Percentiles rank a stretch among this genome's conserved stretches.
These are phyloP conservation scores for Eucalyptus dawsonii DNA, from an alignment of 345 rosid species.

Conservation along the genomic window DNA sequence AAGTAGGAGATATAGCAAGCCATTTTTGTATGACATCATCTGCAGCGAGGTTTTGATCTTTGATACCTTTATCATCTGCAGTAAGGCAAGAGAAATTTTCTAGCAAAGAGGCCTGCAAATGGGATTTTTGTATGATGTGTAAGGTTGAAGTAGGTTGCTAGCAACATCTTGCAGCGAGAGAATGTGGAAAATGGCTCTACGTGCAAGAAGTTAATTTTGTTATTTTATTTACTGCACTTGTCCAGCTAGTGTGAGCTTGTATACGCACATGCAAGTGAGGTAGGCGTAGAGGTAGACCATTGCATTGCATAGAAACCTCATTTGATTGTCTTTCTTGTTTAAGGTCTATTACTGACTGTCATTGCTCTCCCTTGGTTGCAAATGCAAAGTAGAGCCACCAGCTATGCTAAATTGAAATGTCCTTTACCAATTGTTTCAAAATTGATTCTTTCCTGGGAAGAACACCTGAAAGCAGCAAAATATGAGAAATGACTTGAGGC, in stretches of 20 bases:
- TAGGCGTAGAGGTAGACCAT: background rate
- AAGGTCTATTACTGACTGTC: background rate
- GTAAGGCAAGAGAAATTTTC: background rate
- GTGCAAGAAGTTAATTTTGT: background rate
- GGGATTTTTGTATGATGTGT: background rate
- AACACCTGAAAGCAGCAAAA: background rate
- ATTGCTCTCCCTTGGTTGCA: background rate
- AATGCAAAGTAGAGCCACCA: background rate
- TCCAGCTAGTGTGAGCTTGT: background rate
- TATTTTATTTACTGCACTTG: background rate
- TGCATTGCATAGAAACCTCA: background rate
- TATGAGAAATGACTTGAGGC: background rate
- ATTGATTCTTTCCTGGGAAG: background rate
- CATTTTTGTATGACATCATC: background rate
- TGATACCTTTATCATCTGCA: background rate
- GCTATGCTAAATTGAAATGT: background rate
- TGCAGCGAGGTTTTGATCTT: background rate
- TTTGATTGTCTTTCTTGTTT: background rate
- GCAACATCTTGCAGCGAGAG: background rate
- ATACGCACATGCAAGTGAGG: background rate
- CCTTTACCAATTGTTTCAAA: background rate
- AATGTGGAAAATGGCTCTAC: background rate
- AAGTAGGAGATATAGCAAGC: background rate
- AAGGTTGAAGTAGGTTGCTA: background rate
- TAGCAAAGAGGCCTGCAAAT: background rate